Evolutionary conservation across 73 alveolate genomes (phyloP).

Genomic region (Symbiodinium pilosum): DNA sequence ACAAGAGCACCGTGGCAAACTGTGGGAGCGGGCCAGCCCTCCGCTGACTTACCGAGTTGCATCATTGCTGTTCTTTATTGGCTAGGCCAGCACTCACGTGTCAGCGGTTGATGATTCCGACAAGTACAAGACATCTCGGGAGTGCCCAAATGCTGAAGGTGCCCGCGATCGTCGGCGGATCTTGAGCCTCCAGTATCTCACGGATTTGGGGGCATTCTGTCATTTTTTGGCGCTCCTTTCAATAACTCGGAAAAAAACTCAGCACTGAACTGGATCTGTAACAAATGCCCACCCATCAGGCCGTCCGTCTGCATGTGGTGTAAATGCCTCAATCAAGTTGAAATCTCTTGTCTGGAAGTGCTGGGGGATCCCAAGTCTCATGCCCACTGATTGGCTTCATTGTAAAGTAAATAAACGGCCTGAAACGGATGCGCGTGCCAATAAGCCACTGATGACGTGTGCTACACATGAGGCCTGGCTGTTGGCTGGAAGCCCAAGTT

Average conservation of each 20-base stretch:
- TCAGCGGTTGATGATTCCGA: too few species aligned
- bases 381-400: slow-evolving; percentile 89
- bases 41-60: too few species aligned
- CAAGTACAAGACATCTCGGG: too few species aligned
- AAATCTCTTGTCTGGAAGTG: too few species aligned
- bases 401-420: slow-evolving; percentile 85
- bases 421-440: not conserved
- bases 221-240: too few species aligned
- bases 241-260: not conserved
- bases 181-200: slow-evolving; percentile 7
- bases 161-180: slow-evolving; percentile 52
- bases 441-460: not conserved
- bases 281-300: slow-evolving; percentile 93
- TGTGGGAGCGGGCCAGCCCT: too few species aligned
- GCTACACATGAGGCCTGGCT: slow-evolving; percentile 44
- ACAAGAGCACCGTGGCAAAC: too few species aligned
- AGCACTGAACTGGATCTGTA: slow-evolving; percentile 26
- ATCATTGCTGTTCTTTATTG: too few species aligned
- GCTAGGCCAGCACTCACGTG: too few species aligned
- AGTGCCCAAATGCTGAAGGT: slow-evolving; percentile 77
- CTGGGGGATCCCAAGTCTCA: too few species aligned
- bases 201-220: too few species aligned
- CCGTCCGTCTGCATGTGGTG: slow-evolving; percentile 87
- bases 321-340: slow-evolving; percentile 38
- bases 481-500: slow-evolving; percentile 91